phyloP scores from a whole-genome alignment of 2,329 filamentous ascomycete species.

The Colletotrichum camelliae region DNA sequence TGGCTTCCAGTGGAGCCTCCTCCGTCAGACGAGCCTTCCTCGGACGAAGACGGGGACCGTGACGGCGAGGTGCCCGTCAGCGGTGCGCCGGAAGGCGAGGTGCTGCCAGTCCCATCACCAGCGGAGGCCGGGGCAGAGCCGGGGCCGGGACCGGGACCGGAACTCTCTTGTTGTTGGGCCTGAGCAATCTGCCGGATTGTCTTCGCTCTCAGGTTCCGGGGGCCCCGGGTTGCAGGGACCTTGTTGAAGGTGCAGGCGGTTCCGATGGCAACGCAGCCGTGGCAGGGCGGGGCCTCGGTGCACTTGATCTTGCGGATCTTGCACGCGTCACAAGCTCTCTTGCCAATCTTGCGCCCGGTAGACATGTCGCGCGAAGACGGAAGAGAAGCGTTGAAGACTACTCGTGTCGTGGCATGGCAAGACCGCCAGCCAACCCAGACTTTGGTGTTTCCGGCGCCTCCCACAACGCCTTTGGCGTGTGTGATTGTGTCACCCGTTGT shows the following conservation, averaged over 20 bases:
- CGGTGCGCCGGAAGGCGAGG: background rate
- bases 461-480: background rate
- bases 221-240: conserved; percentile 48
- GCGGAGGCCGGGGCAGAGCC: background rate
- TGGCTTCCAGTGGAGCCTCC: background rate
- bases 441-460: background rate
- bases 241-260: conserved; percentile 57
- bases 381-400: conserved; percentile 2
- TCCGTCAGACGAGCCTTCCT: conserved; percentile 6
- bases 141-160: background rate
- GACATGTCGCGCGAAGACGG: conserved; percentile 21
- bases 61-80: background rate
- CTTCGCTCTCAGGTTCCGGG: conserved; percentile 48
- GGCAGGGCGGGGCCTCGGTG: conserved; percentile 51
- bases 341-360: conserved; percentile 35
- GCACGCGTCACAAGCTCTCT: conserved; percentile 55
- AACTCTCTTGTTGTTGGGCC: conserved; percentile 30
- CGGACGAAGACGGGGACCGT: conserved; percentile 6
- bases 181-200: conserved; percentile 47
- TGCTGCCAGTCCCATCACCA: background rate
- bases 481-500: background rate
- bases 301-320: conserved; percentile 59
- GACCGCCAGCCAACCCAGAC: background rate
- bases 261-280: conserved; percentile 46
- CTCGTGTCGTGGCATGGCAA: conserved; percentile 11